Base-by-base conservation (phyloP, 257 asterid species). In the Petunia axillaris region DNA sequence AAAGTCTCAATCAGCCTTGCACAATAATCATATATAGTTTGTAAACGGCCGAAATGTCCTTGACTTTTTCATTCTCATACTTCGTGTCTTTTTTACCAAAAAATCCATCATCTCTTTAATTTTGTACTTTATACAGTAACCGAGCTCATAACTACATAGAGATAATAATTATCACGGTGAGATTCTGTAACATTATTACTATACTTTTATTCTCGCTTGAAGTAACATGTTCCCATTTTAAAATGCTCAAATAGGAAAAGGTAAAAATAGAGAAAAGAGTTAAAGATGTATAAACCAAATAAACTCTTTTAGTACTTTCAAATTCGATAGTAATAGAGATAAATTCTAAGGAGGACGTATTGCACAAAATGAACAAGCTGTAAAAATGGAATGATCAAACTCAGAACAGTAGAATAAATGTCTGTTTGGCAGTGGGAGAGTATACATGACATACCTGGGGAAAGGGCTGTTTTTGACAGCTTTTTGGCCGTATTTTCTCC, bases 401-500 rank as follows among this genome's bases (percentile, higher is more conserved):
- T 36, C n/a, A 62, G 65, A 50, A 9, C 14, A 50, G 53, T 48
- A 10, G 2, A 48, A 48, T 6, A 48, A 2, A 2, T 48, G 53
- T 8, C 53, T 48, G 10, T 48, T 50, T 50, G 13, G 54, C 54
- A 8, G 13, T 1, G 54, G 54, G 54, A 2, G 13, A 6, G 9
- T 46, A 46, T 50, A 50, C 0, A 50, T 2, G 9, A 59, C 6
- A 59, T 68, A 90, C 97, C 97, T 91, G 1, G 97, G 97, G 77
- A 85, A 93, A 41, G 97, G 91, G 89, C 97, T 93, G 80, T 93
- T 93, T 85, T 93, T 93, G 44, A 93, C 97, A 85, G 97, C 97
- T 75, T 93, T 93, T 83, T 93, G 97, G 63, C 97, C 97, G 81
- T 93, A 93, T 81, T 93, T 93, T 82, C 97, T 88, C 97, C 97